Evolutionary conservation across 1,139 yeast genomes (phyloP), one percentile per base, ranked within the genome.

Genomic region (Magnusiomyces fungicola): DNA sequence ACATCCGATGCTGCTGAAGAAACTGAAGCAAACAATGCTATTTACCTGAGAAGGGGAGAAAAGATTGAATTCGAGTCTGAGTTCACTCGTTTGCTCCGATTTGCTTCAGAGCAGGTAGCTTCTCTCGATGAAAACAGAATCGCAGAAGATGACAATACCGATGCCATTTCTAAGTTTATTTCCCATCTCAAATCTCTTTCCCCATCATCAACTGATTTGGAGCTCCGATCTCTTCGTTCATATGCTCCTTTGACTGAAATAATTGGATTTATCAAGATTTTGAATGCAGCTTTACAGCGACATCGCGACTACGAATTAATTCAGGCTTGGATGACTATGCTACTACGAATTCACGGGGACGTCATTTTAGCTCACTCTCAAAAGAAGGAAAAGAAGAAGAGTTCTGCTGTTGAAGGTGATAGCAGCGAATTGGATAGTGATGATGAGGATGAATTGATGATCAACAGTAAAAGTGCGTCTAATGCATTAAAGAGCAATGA

Each of bases 141-240:
- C 36, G 45, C 12, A 10, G 47, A 43, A 36, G 25, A 16, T 19
- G 34, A 22, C 14, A 19, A 16, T 9, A 29, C 23, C 19, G 32
- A 47, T 29, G 23, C 52, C 3, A 21, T 30, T 19, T 27, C 43
- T 21, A 68, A 63, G 18, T 83, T 90, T 61, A 69, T 88, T 53
- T 59, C 63, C 1, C 76, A 72, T 59, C 65, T 92, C 44, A 72
- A 81, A n/a, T 61, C 65, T 1, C 75, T 88, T 47, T 73, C 96
- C 0, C 96, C 97, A 12, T 73, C 96, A 1, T 69, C 79, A 5
- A 76, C 89, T 23, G 98, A 92, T 64, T 68, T 92, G 52, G 98
- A 94, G 66, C 79, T 92, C 50, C 79, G 95, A 57, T 83, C 97
- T 1, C 66, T 92, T 52, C 78, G 81, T 57, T 69, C 87, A 0